Percentiles rank a stretch among this genome's conserved stretches.
phyloP scores from a whole-genome alignment of 2,329 filamentous ascomycete species.

The Cladosporium sp. region DNA sequence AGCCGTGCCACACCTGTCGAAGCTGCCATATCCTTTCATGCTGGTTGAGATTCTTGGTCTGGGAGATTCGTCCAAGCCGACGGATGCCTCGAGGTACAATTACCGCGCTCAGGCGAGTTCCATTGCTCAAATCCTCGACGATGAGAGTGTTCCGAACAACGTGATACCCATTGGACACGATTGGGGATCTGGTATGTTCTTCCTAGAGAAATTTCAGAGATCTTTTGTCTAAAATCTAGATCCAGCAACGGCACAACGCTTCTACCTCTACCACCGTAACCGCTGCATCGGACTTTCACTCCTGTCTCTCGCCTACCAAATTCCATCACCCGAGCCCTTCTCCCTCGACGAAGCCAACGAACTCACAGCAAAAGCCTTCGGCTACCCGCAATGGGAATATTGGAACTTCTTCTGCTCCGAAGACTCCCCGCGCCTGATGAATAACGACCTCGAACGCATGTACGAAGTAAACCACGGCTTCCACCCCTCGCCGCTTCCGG shows the following conservation, averaged over 20 bases:
- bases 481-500: constrained; percentile 15
- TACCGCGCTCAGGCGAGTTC: constrained; percentile 36
- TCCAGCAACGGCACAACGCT: constrained; percentile 32
- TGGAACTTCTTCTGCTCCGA: constrained; percentile 43
- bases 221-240: neutral
- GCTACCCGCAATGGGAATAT: constrained; percentile 39
- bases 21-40: constrained; percentile 30
- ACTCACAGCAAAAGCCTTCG: constrained; percentile 31
- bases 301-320: constrained; percentile 41
- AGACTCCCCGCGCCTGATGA: constrained; percentile 38
- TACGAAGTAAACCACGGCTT: constrained; percentile 20
- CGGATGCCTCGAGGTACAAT: constrained; percentile 33
- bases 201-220: no score
- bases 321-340: constrained; percentile 33
- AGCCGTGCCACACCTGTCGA: constrained; percentile 24
- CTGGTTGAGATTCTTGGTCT: constrained; percentile 40
- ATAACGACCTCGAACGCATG: constrained; percentile 17
- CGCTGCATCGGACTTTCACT: constrained; percentile 41
- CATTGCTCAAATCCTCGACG: constrained; percentile 38
- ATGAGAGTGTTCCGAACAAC: constrained; percentile 30
- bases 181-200: constrained; percentile 39
- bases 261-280: constrained; percentile 40
- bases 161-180: constrained; percentile 37
- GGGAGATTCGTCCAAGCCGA: constrained; percentile 36
- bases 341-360: constrained; percentile 35